These are phyloP conservation scores for Chrysoporthe cubensis DNA, from an alignment of 2,329 filamentous ascomycete genomes.

Conservation along the genomic window DNA sequence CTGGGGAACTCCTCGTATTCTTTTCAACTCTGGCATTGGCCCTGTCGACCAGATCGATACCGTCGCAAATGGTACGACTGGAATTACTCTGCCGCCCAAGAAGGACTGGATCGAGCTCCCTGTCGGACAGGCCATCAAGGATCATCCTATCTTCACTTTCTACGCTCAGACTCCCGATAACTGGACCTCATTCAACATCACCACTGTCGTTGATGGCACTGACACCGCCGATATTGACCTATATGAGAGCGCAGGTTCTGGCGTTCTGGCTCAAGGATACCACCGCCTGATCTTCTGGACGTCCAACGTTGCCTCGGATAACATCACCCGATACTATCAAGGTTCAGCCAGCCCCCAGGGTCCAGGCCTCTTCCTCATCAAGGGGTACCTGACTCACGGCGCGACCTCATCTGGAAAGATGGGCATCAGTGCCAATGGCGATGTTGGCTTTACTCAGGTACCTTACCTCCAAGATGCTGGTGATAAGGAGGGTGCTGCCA, in stretches of 20 bases:
- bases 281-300: conserved; percentile 35
- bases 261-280: conserved; percentile 32
- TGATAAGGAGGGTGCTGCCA: conserved; percentile 31
- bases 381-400: conserved; percentile 34
- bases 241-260: conserved; percentile 32
- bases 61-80: conserved; percentile 30
- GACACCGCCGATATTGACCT: conserved; percentile 28
- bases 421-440: conserved; percentile 32
- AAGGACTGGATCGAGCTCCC: conserved; percentile 25
- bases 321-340: conserved; percentile 34
- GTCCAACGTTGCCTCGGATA: conserved; percentile 32
- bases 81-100: conserved; percentile 22
- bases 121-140: conserved; percentile 25
- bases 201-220: conserved; percentile 25
- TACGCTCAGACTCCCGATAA: conserved; percentile 30
- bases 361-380: conserved; percentile 31
- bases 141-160: conserved; percentile 29
- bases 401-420: conserved; percentile 33
- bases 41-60: conserved; percentile 30
- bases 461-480: conserved; percentile 32
- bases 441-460: conserved; percentile 31
- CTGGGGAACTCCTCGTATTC: conserved; percentile 30
- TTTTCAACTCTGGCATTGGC: conserved; percentile 32
- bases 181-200: conserved; percentile 29
- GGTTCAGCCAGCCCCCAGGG: conserved; percentile 31